Evolutionary conservation across 805 yeast species (phyloP).

Genomic region (Torulaspora microellipsoides): DNA sequence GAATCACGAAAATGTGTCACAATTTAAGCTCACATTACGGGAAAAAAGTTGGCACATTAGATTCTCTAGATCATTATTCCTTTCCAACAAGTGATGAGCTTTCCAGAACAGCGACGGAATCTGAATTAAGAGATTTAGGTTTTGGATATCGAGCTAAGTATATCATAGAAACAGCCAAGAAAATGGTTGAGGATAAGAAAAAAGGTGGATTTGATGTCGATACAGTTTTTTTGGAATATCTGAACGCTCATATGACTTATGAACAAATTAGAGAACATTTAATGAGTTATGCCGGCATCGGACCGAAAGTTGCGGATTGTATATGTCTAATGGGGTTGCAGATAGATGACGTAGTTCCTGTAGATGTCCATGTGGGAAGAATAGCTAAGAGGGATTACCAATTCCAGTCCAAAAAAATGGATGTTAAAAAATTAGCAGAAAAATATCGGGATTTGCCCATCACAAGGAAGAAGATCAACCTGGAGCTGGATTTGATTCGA

Average conservation of each 20-base stretch:
- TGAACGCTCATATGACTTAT: constrained; percentile 41
- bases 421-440: constrained; percentile 25
- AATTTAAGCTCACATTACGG: constrained; percentile 71
- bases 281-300: constrained; percentile 76
- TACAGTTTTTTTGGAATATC: constrained; percentile 36
- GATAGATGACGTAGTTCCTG: constrained; percentile 82
- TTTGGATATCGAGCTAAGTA: constrained; percentile 94
- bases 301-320: constrained; percentile 98
- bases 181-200: constrained; percentile 39
- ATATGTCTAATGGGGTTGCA: constrained; percentile 69
- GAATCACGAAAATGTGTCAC: constrained; percentile 92
- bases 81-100: constrained; percentile 69
- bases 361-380: constrained; percentile 92
- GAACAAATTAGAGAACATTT: constrained; percentile 38
- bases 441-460: constrained; percentile 29
- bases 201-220: constrained; percentile 19
- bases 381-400: constrained; percentile 81
- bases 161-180: constrained; percentile 69
- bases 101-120: constrained; percentile 40
- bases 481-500: constrained; percentile 46
- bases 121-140: constrained; percentile 40
- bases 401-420: constrained; percentile 36
- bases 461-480: constrained; percentile 32
- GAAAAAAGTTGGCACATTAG: constrained; percentile 45
- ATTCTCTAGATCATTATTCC: constrained; percentile 55